Conservation (phyloP, 2,329 filamentous ascomycete species). For the Calonectria multiphialidica region DNA sequence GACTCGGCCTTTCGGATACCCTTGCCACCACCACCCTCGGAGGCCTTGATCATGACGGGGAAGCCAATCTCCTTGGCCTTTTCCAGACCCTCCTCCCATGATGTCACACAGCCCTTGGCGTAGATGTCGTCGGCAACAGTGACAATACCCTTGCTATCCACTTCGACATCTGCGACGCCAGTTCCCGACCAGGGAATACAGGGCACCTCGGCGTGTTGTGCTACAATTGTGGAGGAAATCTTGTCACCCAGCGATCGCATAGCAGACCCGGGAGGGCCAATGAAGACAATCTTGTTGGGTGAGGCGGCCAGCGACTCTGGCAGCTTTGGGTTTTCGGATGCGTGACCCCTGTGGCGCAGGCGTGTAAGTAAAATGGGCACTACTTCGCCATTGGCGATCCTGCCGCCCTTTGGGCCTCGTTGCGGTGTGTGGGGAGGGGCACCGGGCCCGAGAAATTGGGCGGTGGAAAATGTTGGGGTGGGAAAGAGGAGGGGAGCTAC, state of each 20-base stretch:
- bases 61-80: conserved; percentile 94
- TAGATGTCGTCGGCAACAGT: conserved; percentile 91
- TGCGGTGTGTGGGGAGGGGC: not conserved
- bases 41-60: conserved; percentile 99
- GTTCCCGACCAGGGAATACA: conserved; percentile 99
- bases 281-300: conserved; percentile 99
- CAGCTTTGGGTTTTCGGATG: conserved; percentile 97
- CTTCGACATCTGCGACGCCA: conserved; percentile 83
- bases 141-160: conserved; percentile 88
- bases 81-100: conserved; percentile 88
- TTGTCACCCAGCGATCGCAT: conserved; percentile 99
- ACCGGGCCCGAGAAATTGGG: conserved; percentile 3
- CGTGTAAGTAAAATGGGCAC: conserved; percentile 24
- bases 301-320: conserved; percentile 96
- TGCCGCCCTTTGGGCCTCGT: not conserved
- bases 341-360: conserved; percentile 82
- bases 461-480: conserved; percentile 12
- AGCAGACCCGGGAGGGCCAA: conserved; percentile 95
- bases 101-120: conserved; percentile 89
- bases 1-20: conserved; percentile 95
- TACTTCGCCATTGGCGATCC: not conserved
- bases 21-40: conserved; percentile 98
- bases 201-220: conserved; percentile 94
- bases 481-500: conserved; percentile 44
- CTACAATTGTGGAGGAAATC: conserved; percentile 99